Base-by-base conservation (phyloP, 73 alveolate genomes). In the Durusdinium trenchii region DNA sequence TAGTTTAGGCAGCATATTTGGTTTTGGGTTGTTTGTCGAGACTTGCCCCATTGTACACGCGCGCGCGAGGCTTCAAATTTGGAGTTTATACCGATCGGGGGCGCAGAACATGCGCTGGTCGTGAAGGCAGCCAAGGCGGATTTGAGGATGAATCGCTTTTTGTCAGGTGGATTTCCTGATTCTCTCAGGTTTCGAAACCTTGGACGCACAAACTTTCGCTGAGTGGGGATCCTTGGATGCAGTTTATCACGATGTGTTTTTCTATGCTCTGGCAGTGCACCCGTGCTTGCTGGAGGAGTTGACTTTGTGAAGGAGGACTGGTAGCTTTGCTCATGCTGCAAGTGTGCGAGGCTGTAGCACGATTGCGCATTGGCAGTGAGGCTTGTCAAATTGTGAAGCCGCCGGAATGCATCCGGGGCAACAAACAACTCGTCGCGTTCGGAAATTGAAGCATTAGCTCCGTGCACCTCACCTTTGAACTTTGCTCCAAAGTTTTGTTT, bases 51-150 rank as follows among this genome's bases (percentile, higher is more conserved):
- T 96, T 99, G 76, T 99, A 99, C 99, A 52, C 90, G 83, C 99
- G 92, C 96, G n/a, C 91, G 45, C 46, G 73, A 45, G 99, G 99
- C 43, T 95, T 99, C 96, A 99, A 99, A 76, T 99, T 99, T 92
- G 99, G 99, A 61, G 60, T 99, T 50, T 99, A 99, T 83, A 94
- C 99, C 47, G 99, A 99, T 52, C 99, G 99, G 52, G 99, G 99
- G 62, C 87, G 98, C 60, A 78, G 84, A 67, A 99, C 99, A 26
- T 99, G 99, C 81, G 99, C 99, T 83, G 99, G 99, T 71, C 96
- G 99, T 43, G 99, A 99, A 43, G 99, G 99, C 18, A 95, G 99
- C 76, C 50, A 82, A 82, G 92, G 92, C 71, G n/a, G 47, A 50
- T 36, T 26, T 23, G 35, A 4, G 87, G 28, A 45, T 40, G n/a